phyloP scores from a whole-genome alignment of 129 eudicot species.

The Glebionis coronaria region DNA sequence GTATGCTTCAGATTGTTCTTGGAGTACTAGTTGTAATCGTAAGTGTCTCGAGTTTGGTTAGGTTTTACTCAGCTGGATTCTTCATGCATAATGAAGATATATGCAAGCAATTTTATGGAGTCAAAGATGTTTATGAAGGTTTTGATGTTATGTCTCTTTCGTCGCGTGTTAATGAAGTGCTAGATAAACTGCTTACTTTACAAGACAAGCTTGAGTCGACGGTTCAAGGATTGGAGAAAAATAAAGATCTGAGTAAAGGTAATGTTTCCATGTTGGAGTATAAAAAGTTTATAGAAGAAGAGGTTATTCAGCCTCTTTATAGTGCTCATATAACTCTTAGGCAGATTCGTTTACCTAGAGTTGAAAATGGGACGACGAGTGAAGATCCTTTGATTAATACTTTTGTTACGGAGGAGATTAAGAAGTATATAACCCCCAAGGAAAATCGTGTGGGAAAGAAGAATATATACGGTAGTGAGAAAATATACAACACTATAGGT shows the following conservation, averaged over 20 bases:
- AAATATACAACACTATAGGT: slow-evolving; percentile 75
- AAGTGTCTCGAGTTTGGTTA: slow-evolving; percentile 61
- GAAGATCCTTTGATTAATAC: slow-evolving; percentile 83
- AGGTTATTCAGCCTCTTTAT: slow-evolving; percentile 83
- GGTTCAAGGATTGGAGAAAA: slow-evolving; percentile 55
- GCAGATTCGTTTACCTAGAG: slow-evolving; percentile 71
- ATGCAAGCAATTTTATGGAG: slow-evolving; percentile 67
- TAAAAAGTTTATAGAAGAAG: slow-evolving; percentile 63
- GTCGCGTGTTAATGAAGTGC: slow-evolving; percentile 64
- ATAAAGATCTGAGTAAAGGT: slow-evolving; percentile 31
- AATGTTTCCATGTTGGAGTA: slow-evolving; percentile 55
- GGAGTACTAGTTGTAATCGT: slow-evolving; percentile 75
- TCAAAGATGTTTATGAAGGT: slow-evolving; percentile 39
- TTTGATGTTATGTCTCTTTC: slow-evolving; percentile 56
- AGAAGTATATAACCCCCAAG: slow-evolving; percentile 85
- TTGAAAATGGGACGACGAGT: slow-evolving; percentile 40
- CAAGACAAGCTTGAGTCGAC: slow-evolving; percentile 69
- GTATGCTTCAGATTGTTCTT: slow-evolving; percentile 60
- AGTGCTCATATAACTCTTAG: slow-evolving; percentile 85
- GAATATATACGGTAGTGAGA: slow-evolving; percentile 63
- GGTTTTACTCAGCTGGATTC: slow-evolving; percentile 77
- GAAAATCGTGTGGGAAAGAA: slow-evolving; percentile 62
- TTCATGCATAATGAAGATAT: slow-evolving; percentile 66
- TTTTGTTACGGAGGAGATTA: slow-evolving; percentile 79
- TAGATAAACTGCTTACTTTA: slow-evolving; percentile 64